Conservation (phyloP, 2,329 filamentous ascomycete species). For the Cladosporium sphaerospermum region DNA sequence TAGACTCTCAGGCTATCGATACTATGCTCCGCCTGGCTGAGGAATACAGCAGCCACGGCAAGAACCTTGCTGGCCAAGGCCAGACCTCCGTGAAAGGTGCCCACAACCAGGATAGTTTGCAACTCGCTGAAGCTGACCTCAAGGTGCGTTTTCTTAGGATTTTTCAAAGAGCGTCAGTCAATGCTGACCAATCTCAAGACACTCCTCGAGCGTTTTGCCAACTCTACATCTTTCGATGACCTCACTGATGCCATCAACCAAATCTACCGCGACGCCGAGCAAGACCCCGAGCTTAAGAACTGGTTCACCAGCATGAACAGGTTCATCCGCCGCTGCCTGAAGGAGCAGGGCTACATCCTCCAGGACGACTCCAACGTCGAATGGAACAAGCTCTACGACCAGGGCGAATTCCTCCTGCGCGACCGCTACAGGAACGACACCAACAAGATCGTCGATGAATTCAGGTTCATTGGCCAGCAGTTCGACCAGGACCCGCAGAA, state of each 20-base stretch:
- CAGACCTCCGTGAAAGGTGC: slow-evolving; percentile 66
- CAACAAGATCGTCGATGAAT: slow-evolving; percentile 77
- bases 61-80: slow-evolving; percentile 56
- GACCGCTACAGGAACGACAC: slow-evolving; percentile 83
- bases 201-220: slow-evolving; percentile 90
- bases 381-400: slow-evolving; percentile 80
- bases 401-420: slow-evolving; percentile 78
- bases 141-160: slow-evolving; percentile 52
- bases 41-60: slow-evolving; percentile 72
- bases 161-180: slow-evolving; percentile 32
- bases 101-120: slow-evolving; percentile 57
- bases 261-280: slow-evolving; percentile 81
- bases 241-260: slow-evolving; percentile 77
- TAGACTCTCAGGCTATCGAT: slow-evolving; percentile 79
- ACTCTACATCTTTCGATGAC: slow-evolving; percentile 82
- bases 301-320: slow-evolving; percentile 79
- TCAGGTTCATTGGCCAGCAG: slow-evolving; percentile 82
- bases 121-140: slow-evolving; percentile 70
- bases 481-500: slow-evolving; percentile 87
- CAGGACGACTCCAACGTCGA: slow-evolving; percentile 71
- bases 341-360: slow-evolving; percentile 87
- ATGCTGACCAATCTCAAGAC: slow-evolving; percentile 56
- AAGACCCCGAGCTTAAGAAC: slow-evolving; percentile 74
- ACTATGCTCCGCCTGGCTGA: slow-evolving; percentile 80
- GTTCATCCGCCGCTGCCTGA: slow-evolving; percentile 75